Conservation (phyloP, 257 asterid species). For the Solanum raphanifolium region DNA sequence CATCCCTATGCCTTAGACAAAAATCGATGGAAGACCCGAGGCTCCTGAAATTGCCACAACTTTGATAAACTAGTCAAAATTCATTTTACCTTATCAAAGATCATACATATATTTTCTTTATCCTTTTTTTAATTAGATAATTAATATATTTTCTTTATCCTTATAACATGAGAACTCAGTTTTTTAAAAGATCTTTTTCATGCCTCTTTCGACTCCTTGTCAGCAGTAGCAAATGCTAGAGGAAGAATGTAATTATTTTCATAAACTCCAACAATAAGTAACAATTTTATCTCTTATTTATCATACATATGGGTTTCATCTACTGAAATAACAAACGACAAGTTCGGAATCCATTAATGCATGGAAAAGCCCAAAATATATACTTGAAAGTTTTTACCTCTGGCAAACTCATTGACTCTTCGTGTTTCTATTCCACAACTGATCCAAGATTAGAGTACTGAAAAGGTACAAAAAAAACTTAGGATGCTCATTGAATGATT, state of each 20-base stretch:
- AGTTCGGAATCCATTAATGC: not conserved
- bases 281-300: not conserved
- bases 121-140: not conserved
- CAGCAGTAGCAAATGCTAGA: not conserved
- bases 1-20: not conserved
- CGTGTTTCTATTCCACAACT: not conserved
- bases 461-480: not conserved
- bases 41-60: not conserved
- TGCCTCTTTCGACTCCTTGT: not conserved
- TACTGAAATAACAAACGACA: not conserved
- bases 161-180: not conserved
- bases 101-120: not conserved
- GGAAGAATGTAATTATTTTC: not conserved
- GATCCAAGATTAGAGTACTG: not conserved
- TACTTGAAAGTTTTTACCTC: not conserved
- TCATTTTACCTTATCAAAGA: not conserved
- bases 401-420: not conserved
- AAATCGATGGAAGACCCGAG: not conserved
- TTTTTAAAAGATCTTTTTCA: not conserved
- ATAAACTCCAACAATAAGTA: not conserved
- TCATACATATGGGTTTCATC: not conserved
- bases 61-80: not conserved
- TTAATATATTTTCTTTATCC: not conserved
- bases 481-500: not conserved
- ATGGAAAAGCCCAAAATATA: not conserved